These are phyloP conservation scores for Calamus simplicifolius DNA, from an alignment of 176 grass and related monocot species.

Conservation along the genomic window DNA sequence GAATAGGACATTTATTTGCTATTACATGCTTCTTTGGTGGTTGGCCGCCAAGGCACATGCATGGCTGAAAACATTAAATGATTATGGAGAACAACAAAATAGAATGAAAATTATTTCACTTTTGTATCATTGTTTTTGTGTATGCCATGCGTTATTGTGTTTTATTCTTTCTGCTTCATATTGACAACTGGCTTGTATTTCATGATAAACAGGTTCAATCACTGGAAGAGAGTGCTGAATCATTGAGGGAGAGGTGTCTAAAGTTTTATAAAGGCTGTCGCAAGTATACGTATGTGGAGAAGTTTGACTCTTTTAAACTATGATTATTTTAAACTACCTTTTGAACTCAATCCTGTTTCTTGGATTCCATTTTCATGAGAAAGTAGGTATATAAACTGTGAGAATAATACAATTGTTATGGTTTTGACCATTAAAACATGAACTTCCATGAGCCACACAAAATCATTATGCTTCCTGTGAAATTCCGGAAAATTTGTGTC, in stretches of 20 bases:
- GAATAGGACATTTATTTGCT: too few relatives aligned
- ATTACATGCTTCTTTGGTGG: too few relatives aligned
- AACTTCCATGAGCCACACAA: too few relatives aligned
- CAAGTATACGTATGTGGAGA: constrained; percentile 91
- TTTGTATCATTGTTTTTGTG: constrained; percentile 6
- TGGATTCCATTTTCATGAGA: not conserved
- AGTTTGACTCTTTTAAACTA: not conserved
- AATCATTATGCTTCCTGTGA: too few relatives aligned
- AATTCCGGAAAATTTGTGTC: too few relatives aligned
- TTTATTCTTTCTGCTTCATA: not conserved
- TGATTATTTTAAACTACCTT: not conserved
- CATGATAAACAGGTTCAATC: constrained; percentile 71
- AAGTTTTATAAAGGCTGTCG: constrained; percentile 98
- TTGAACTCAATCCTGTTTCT: constrained; percentile 1
- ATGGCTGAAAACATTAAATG: too few relatives aligned
- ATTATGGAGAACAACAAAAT: not conserved
- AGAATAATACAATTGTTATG: too few relatives aligned
- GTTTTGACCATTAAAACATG: too few relatives aligned
- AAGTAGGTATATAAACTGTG: not conserved
- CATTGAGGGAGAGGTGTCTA: constrained; percentile 81
- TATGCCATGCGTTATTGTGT: constrained; percentile 6
- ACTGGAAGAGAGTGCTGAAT: constrained; percentile 84
- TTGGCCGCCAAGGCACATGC: too few relatives aligned
- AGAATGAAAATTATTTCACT: not conserved
- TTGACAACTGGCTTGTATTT: constrained; percentile 10